Evolutionary conservation across 768 basidiomycete species (phyloP).

Genomic region (Rhizopogon sp.): DNA sequence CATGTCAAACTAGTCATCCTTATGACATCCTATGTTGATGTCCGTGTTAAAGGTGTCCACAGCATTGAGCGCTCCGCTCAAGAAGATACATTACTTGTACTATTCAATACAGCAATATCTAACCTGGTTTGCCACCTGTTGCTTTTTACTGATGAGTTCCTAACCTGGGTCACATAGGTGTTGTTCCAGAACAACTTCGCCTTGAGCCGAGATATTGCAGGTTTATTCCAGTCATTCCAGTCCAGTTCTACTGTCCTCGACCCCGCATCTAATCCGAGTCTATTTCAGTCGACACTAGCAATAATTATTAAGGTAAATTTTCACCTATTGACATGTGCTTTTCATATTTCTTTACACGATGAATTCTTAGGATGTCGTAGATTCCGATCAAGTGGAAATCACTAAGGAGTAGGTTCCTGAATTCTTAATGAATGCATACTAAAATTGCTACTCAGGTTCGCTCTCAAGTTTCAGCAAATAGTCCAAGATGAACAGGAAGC

Average conservation of each 20-base stretch:
- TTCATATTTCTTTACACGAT: neutral
- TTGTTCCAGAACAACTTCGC: slow-evolving; percentile 65
- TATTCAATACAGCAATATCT: slow-evolving; percentile 63
- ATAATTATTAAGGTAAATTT: slow-evolving; percentile 56
- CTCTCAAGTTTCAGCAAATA: slow-evolving; percentile 55
- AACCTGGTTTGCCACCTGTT: slow-evolving; percentile 38
- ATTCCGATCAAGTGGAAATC: slow-evolving; percentile 56
- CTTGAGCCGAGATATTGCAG: slow-evolving; percentile 54
- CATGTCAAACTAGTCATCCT: slow-evolving; percentile 1
- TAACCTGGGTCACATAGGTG: slow-evolving; percentile 32
- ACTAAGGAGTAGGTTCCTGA: slow-evolving; percentile 42
- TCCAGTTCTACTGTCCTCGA: slow-evolving; percentile 52
- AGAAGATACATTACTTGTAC: slow-evolving; percentile 57
- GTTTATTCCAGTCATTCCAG: slow-evolving; percentile 59
- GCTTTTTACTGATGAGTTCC: neutral
- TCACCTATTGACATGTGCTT: neutral
- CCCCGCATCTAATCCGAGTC: slow-evolving; percentile 49
- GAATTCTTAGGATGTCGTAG: slow-evolving; percentile 51
- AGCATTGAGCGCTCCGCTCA: slow-evolving; percentile 60
- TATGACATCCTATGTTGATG: slow-evolving; percentile 1
- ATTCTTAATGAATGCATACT: neutral
- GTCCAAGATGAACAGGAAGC: slow-evolving; percentile 55
- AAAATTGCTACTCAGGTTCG: slow-evolving; percentile 35
- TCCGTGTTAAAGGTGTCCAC: slow-evolving; percentile 39
- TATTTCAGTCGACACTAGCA: slow-evolving; percentile 54